Conservation (phyloP, 108 stramenopile genomes). For the Pseudonitzschia multiseries region DNA sequence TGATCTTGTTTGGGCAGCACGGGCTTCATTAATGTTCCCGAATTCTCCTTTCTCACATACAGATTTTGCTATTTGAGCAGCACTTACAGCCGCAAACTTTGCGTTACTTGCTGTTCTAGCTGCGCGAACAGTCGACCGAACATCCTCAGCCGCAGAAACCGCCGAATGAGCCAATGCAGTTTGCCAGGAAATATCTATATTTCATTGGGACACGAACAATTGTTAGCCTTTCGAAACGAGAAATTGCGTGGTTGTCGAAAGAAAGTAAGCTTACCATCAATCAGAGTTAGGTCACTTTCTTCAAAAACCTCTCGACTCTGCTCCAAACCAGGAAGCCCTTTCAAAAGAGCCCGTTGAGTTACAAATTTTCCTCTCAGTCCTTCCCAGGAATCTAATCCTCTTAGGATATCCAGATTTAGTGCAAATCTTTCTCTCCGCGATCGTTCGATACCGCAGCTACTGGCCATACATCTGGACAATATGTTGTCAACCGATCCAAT, state of each 20-base stretch:
- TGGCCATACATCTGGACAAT: conserved; percentile 52
- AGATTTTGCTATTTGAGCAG: conserved; percentile 46
- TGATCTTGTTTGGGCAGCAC: conserved; percentile 62
- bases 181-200: conserved; percentile 79
- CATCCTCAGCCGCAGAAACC: conserved; percentile 72
- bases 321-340: conserved; percentile 65
- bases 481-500: conserved; percentile 71
- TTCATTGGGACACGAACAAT: not conserved
- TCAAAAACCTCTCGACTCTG: conserved; percentile 48
- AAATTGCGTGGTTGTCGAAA: not conserved
- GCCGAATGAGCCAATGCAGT: conserved; percentile 75
- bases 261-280: conserved; percentile 60
- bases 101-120: conserved; percentile 71
- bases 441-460: conserved; percentile 52
- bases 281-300: conserved; percentile 51
- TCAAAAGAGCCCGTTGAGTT: conserved; percentile 67
- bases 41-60: conserved; percentile 52
- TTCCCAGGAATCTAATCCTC: conserved; percentile 81
- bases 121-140: conserved; percentile 69
- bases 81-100: conserved; percentile 57
- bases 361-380: conserved; percentile 74
- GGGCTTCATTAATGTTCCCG: conserved; percentile 57
- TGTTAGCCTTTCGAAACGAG: not conserved
- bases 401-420: conserved; percentile 58
- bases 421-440: conserved; percentile 49